Evolutionary conservation across 805 yeast genomes (phyloP).

Genomic region (Pichia phayaonensis): DNA sequence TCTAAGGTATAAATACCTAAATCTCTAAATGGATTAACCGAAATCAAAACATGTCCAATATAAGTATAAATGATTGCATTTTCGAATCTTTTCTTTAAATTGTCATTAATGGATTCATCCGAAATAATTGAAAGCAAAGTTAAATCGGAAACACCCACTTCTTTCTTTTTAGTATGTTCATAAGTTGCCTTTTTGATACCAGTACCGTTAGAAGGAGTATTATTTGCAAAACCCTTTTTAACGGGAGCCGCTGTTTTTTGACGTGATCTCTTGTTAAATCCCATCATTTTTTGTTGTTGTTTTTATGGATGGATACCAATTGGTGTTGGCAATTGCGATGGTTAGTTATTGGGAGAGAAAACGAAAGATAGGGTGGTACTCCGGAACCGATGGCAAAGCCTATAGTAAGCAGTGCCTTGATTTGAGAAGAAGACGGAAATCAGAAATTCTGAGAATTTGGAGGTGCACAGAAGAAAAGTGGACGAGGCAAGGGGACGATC

Average conservation of each 20-base stretch:
- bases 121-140: constrained; percentile 82
- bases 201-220: constrained; percentile 45
- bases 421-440: background rate
- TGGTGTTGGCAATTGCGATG: background rate
- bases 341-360: background rate
- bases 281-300: constrained; percentile 9
- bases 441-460: background rate
- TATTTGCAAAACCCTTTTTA: constrained; percentile 27
- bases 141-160: constrained; percentile 96
- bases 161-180: constrained; percentile 81
- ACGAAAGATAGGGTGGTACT: background rate
- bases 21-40: constrained; percentile 95
- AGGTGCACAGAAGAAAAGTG: background rate
- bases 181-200: constrained; percentile 83
- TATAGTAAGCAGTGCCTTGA: background rate
- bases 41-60: constrained; percentile 89
- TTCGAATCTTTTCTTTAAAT: constrained; percentile 79
- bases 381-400: background rate
- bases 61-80: constrained; percentile 88
- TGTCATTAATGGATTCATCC: constrained; percentile 89
- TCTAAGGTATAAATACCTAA: constrained; percentile 89
- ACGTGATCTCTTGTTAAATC: constrained; percentile 42
- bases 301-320: too few relatives aligned
- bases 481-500: background rate
- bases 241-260: constrained; percentile 35